These are phyloP conservation scores for Phragmites australis DNA, from an alignment of 176 grass and related monocot genomes.

Conservation along the genomic window DNA sequence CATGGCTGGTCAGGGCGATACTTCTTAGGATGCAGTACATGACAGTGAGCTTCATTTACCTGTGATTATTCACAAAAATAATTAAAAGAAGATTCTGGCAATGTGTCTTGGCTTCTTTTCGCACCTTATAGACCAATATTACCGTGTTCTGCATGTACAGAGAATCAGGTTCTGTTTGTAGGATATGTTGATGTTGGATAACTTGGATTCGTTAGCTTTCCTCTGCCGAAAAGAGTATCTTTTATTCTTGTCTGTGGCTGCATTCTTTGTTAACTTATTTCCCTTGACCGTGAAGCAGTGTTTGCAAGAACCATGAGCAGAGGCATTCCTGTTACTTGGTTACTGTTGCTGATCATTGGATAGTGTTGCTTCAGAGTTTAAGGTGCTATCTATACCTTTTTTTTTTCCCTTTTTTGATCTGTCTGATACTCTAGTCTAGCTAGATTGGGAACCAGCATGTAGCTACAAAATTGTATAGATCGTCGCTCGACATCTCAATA, in stretches of 20 bases:
- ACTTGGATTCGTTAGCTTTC: background rate
- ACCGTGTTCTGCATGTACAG: background rate
- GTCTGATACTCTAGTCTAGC: background rate
- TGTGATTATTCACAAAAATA: conserved; percentile 48
- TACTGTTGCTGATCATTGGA: background rate
- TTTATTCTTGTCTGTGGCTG: background rate
- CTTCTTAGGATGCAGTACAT: conserved; percentile 47
- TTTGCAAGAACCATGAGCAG: background rate
- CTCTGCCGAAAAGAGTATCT: background rate
- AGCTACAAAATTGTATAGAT: background rate
- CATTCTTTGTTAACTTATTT: conserved; percentile 12
- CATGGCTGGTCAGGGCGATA: conserved; percentile 43
- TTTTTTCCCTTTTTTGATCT: background rate
- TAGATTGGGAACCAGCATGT: background rate
- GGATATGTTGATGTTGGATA: conserved; percentile 4
- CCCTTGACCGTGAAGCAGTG: background rate
- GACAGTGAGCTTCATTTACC: conserved; percentile 44
- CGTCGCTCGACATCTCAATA: background rate
- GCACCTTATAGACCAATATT: conserved; percentile 4
- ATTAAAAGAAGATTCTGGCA: conserved; percentile 27
- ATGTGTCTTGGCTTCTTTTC: conserved; percentile 7
- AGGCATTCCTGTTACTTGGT: background rate
- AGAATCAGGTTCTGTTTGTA: conserved; percentile 10
- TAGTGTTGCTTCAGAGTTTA: background rate
- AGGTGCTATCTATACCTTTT: background rate